Evolutionary conservation across 1,284 basidiomycete species (phyloP).

Genomic region (Pyrrhoderma lamaoense): DNA sequence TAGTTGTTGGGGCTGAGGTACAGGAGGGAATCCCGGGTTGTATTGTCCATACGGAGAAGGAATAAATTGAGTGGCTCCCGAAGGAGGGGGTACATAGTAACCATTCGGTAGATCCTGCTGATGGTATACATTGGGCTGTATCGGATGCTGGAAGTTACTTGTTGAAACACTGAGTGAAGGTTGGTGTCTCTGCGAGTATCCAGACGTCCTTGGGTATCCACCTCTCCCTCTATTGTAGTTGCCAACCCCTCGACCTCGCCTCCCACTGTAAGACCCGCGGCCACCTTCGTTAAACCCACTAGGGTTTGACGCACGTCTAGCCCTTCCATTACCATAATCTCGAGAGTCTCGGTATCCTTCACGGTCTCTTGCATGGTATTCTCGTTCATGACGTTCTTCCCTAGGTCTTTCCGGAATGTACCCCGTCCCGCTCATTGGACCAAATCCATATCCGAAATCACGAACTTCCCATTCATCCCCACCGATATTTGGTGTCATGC

Average conservation of each 20-base stretch:
- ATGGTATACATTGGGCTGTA: slow-evolving; percentile 6
- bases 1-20: slow-evolving; percentile 22
- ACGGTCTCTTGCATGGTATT: background rate
- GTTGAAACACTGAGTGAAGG: slow-evolving; percentile 12
- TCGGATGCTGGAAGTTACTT: slow-evolving; percentile 6
- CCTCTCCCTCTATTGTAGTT: slow-evolving; percentile 18
- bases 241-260: slow-evolving; percentile 23
- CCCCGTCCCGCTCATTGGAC: slow-evolving; percentile 31
- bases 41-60: slow-evolving; percentile 13
- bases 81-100: slow-evolving; percentile 8
- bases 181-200: slow-evolving; percentile 10
- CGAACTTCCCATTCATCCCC: slow-evolving; percentile 48
- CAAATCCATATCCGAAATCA: slow-evolving; percentile 57
- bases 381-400: slow-evolving; percentile 26
- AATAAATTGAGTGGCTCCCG: slow-evolving; percentile 11
- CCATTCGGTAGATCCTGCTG: slow-evolving; percentile 16
- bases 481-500: background rate
- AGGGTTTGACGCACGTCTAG: slow-evolving; percentile 6
- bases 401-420: slow-evolving; percentile 26
- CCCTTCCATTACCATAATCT: slow-evolving; percentile 6
- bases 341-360: slow-evolving; percentile 6
- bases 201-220: background rate
- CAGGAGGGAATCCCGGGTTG: slow-evolving; percentile 7
- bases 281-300: slow-evolving; percentile 19
- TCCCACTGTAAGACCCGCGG: slow-evolving; percentile 26